Percentiles rank a stretch among this genome's conserved stretches.
Conservation (phyloP, 2,329 filamentous ascomycete species). For the Penicillium hesseltinei region DNA sequence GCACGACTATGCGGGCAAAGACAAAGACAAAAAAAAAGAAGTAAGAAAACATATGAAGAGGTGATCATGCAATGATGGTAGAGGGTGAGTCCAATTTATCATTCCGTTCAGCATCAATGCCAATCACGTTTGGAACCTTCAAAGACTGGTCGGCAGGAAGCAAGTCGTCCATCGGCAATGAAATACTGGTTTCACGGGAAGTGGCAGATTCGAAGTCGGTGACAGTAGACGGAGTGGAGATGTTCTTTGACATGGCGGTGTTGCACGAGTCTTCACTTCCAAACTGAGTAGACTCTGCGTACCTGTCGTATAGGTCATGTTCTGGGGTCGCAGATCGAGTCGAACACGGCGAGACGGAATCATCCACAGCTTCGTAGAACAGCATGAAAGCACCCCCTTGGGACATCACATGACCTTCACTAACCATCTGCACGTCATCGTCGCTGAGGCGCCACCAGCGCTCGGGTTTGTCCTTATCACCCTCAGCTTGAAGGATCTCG, state of each 20-base stretch:
- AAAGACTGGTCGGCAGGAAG: not conserved
- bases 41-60: not conserved
- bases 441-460: conserved; percentile 93
- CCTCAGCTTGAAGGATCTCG: conserved; percentile 32
- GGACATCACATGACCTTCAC: conserved; percentile 68
- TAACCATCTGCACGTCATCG: conserved; percentile 73
- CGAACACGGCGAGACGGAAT: not conserved
- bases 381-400: conserved; percentile 93
- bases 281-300: conserved; percentile 14
- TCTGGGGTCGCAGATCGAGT: conserved; percentile 4
- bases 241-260: conserved; percentile 25
- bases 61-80: conserved; percentile 10
- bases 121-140: conserved; percentile 1
- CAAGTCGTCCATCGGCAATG: conserved; percentile 13
- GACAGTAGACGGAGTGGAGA: conserved; percentile 26
- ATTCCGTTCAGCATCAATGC: not conserved
- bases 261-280: conserved; percentile 22
- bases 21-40: not conserved
- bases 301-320: conserved; percentile 9
- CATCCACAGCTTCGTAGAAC: conserved; percentile 79
- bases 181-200: conserved; percentile 33
- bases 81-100: conserved; percentile 8
- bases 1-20: conserved; percentile 3
- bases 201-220: conserved; percentile 30
- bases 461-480: conserved; percentile 41